These are phyloP conservation scores for Arthrobotrys pseudoclavata DNA, from an alignment of 2,329 filamentous ascomycete genomes.

Conservation along the genomic window DNA sequence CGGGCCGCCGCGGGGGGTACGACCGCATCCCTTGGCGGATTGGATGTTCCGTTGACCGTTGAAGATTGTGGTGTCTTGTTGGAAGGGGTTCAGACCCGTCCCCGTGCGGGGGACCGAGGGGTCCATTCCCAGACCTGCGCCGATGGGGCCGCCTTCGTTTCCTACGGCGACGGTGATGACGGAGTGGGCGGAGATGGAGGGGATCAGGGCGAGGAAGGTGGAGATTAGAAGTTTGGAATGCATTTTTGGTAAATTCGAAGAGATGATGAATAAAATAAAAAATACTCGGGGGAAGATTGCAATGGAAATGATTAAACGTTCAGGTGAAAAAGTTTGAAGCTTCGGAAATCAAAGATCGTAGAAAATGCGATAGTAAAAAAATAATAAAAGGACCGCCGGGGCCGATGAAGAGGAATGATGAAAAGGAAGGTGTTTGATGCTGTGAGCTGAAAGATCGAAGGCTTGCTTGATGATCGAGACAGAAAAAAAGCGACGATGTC, in stretches of 20 bases:
- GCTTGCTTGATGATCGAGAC: slow-evolving; percentile 54
- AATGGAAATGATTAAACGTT: background rate
- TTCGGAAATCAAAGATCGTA: slow-evolving; percentile 24
- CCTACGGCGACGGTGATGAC: slow-evolving; percentile 44
- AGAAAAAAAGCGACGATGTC: slow-evolving; percentile 14
- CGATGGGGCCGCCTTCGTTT: slow-evolving; percentile 35
- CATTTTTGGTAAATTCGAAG: slow-evolving; percentile 15
- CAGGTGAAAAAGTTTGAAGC: slow-evolving; percentile 8
- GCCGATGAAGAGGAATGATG: slow-evolving; percentile 13
- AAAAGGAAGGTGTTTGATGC: slow-evolving; percentile 41
- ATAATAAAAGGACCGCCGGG: slow-evolving; percentile 7
- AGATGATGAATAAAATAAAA: no score
- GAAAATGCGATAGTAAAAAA: slow-evolving; percentile 4
- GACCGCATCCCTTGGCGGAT: slow-evolving; percentile 70
- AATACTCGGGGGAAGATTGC: background rate
- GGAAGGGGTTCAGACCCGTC: slow-evolving; percentile 17
- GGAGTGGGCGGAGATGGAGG: slow-evolving; percentile 28
- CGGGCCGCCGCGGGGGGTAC: slow-evolving; percentile 73
- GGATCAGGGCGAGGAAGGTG: slow-evolving; percentile 21
- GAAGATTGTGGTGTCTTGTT: slow-evolving; percentile 41
- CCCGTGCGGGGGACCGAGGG: slow-evolving; percentile 30
- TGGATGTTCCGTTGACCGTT: slow-evolving; percentile 16
- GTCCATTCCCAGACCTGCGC: slow-evolving; percentile 38
- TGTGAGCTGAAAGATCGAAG: slow-evolving; percentile 53
- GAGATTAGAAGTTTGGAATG: slow-evolving; percentile 46